phyloP scores from a whole-genome alignment of 2,329 filamentous ascomycete genomes.

The Samsoniella hepiali region DNA sequence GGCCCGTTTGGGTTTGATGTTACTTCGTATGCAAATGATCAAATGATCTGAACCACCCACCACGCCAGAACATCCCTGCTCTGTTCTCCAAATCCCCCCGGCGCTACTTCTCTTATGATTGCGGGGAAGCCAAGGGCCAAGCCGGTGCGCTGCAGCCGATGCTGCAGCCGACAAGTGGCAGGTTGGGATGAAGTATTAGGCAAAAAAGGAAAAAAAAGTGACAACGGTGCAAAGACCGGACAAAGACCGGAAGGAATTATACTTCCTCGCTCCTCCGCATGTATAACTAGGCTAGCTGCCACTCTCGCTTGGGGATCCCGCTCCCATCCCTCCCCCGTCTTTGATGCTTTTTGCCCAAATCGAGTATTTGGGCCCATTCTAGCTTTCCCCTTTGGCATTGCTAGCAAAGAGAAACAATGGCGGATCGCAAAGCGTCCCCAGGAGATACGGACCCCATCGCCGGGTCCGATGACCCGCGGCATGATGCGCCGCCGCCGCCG shows the following conservation, averaged over 20 bases:
- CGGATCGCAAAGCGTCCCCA: neutral
- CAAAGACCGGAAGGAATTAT: neutral
- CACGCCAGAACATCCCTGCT: neutral
- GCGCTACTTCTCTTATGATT: neutral
- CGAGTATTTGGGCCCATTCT: neutral
- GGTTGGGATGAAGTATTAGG: neutral
- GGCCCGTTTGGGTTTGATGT: conserved; percentile 3
- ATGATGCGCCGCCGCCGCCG: neutral
- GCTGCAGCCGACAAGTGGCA: conserved; percentile 1
- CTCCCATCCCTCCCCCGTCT: neutral
- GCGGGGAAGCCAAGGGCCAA: conserved; percentile 5
- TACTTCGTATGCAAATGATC: conserved; percentile 14
- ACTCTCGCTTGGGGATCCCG: neutral
- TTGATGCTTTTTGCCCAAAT: neutral
- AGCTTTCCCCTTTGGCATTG: neutral
- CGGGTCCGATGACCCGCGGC: neutral
- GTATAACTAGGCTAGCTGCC: conserved; percentile 7
- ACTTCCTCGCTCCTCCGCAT: neutral
- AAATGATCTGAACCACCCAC: conserved; percentile 12
- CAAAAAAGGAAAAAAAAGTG: neutral
- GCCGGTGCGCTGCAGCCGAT: neutral
- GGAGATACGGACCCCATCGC: neutral
- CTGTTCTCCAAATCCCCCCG: neutral
- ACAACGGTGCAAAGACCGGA: neutral
- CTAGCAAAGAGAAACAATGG: neutral